These are phyloP conservation scores for Polytolypa hystricis DNA, from an alignment of 2,329 filamentous ascomycete species.

Conservation along the genomic window DNA sequence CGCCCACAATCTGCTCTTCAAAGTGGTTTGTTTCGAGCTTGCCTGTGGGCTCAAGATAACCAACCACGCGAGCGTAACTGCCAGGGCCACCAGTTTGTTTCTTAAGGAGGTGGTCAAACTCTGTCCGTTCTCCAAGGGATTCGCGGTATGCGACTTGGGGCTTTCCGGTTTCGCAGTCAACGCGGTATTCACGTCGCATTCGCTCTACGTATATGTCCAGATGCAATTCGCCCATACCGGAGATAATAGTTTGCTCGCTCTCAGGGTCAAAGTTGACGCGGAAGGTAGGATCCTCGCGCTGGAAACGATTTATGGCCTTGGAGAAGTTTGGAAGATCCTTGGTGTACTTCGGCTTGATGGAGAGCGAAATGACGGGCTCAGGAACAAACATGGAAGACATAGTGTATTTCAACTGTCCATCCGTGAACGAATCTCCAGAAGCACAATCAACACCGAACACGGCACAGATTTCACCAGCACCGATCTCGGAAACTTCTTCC, in stretches of 20 bases:
- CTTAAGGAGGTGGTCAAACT: constrained; percentile 89
- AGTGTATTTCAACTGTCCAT: constrained; percentile 80
- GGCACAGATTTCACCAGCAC: constrained; percentile 94
- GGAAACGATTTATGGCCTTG: constrained; percentile 98
- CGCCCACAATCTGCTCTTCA: constrained; percentile 77
- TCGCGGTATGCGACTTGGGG: constrained; percentile 96
- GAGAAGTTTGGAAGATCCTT: constrained; percentile 90
- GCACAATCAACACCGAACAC: constrained; percentile 97
- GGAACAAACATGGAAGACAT: constrained; percentile 98
- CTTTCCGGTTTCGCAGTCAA: constrained; percentile 90
- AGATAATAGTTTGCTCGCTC: constrained; percentile 94
- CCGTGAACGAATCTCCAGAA: constrained; percentile 95
- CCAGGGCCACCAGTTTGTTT: constrained; percentile 93
- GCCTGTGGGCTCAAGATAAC: constrained; percentile 79
- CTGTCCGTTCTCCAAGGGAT: constrained; percentile 67
- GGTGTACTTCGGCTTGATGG: constrained; percentile 88
- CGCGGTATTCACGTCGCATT: constrained; percentile 91
- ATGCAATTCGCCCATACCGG: constrained; percentile 95
- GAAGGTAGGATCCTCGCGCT: constrained; percentile 96
- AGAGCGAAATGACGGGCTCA: constrained; percentile 94
- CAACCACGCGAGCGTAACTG: constrained; percentile 86
- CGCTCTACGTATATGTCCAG: constrained; percentile 96
- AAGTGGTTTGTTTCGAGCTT: constrained; percentile 66
- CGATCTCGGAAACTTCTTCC: constrained; percentile 89
- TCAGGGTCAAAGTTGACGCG: constrained; percentile 84